Evolutionary conservation across 768 basidiomycete genomes (phyloP), one percentile per base, ranked within the genome.

Genomic region (Pleurotus sapidus): DNA sequence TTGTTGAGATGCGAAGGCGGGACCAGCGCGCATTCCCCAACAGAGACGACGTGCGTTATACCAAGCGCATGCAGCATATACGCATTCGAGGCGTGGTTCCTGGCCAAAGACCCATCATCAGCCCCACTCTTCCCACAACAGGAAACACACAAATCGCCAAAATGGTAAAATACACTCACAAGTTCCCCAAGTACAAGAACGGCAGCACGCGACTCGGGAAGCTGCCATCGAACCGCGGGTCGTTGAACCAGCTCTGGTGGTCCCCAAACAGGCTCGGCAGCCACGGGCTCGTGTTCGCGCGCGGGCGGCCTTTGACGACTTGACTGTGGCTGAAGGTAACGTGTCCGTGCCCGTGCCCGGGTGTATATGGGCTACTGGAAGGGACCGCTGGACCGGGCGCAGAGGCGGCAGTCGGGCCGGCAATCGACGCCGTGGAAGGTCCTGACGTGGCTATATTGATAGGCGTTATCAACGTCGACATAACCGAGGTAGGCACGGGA

Each of bases 61-160:
- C 94, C 94, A 14, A 98, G 82, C 3, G 93, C 93, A 64, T 95
- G 91, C 2, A 98, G 84, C 95, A 98, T 97, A 65, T 91, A 92
- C 54, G 87, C 94, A 70, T 98, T 98, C 24, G 87, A 78, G 0
- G 96, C 96, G 64, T 98, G 96, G 64, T 94, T 93, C 70, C 93
- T 93, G 65, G 47, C 58, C 62, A 63, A 55, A 57, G 43, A 23
- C 62, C 50, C 34, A 42, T 39, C 17, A 38, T 48, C 5, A 34
- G 23, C 8, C 38, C 42, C 42, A 12, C 9, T 23, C n/a, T 23
- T 23, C 42, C 34, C 40, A 57, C 17, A 49, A 34, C 37, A 14
- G 42, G 25, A 6, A 47, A n/a, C 34, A 27, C 39, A n/a, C n/a
- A n/a, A n/a, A n/a, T 7, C 34, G 27, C 57, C 51, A 63, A 57